Conservation (phyloP, 768 basidiomycete genomes). For the Cystobasidiopsis lactophilus region DNA sequence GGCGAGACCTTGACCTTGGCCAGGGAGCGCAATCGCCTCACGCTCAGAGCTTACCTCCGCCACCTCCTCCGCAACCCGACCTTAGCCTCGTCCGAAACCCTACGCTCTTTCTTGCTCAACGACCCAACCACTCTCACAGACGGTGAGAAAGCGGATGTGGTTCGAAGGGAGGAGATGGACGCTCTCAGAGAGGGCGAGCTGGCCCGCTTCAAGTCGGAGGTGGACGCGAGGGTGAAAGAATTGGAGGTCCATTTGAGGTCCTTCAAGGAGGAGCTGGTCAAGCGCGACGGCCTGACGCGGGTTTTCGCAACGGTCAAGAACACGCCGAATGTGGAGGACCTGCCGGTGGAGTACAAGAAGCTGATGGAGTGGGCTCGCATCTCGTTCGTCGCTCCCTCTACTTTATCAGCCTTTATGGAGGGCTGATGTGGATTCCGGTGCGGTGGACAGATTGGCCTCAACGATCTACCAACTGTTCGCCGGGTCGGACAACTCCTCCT, state of each 20-base stretch:
- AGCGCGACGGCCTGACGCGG: slow-evolving; percentile 52
- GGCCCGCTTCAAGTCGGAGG: slow-evolving; percentile 64
- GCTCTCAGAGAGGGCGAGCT: slow-evolving; percentile 64
- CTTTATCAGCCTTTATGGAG: background rate
- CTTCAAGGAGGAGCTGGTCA: slow-evolving; percentile 79
- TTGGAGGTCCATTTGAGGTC: slow-evolving; percentile 60
- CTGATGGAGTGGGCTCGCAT: slow-evolving; percentile 93
- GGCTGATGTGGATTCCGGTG: too few relatives aligned
- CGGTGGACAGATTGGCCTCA: slow-evolving; percentile 56
- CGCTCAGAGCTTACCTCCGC: slow-evolving; percentile 79
- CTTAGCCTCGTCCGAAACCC: slow-evolving; percentile 65
- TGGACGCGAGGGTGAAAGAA: slow-evolving; percentile 62
- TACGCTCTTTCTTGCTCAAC: slow-evolving; percentile 63
- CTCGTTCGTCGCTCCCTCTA: slow-evolving; percentile 39
- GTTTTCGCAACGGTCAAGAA: slow-evolving; percentile 74
- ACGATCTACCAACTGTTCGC: slow-evolving; percentile 89
- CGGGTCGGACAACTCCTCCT: slow-evolving; percentile 76
- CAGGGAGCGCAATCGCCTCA: slow-evolving; percentile 84
- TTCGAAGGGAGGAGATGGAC: slow-evolving; percentile 69
- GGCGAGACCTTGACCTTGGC: slow-evolving; percentile 23
- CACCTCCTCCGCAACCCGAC: slow-evolving; percentile 44
- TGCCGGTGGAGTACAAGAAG: slow-evolving; percentile 67
- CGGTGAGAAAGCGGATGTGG: slow-evolving; percentile 59
- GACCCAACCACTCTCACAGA: slow-evolving; percentile 43
- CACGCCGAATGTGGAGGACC: slow-evolving; percentile 47